Base-by-base conservation (phyloP, 495 filamentous ascomycete species). In the Annulohypoxylon maeteangense region DNA sequence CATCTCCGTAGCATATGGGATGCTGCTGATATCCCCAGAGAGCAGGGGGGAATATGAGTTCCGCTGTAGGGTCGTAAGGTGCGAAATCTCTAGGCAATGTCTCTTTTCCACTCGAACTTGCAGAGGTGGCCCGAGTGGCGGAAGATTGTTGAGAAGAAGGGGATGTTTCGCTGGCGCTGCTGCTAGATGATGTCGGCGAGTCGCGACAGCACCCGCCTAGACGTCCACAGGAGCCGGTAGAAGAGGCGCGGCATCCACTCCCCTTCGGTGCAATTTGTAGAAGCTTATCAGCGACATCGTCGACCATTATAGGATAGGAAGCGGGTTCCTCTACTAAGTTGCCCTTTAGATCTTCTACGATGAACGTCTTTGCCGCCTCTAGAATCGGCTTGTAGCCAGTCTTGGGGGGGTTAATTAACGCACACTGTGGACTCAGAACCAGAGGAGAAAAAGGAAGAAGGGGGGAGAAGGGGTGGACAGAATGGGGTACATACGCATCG, bases 331-430 rank as follows among this genome's bases (percentile, higher is more conserved):
- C 79, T 32, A 81, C 78, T 18, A 67, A 42, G 62, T 67, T 55
- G 40, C 82, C 79, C 53, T 84, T 84, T 38, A 77, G 70, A 18
- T 79, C 81, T 7, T 80, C 79, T 10, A 75, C 73, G 36, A 85
- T 87, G 73, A 90, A 90, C 2, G 87, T 86, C 59, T 90, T 80
- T 31, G 93, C 93, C 31, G 92, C 93, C 76, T 95, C 92, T 3
- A 96, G 82, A 68, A 96, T 95, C 0, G 93, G 93, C 61, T 92
- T 82, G 75, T 96, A 96, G 25, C 93, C 93, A 1, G 93, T 96
- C 71, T 74, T 22, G n/a, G n/a, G n/a, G n/a, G n/a, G n/a, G n/a
- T n/a, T n/a, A n/a, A n/a, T 69, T 8, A 74, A 62, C 14, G 18
- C 20, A 3, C 0, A 4, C 18, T 44, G 5, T 55, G n/a, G n/a